These are phyloP conservation scores for Ceratobasidium sp. DNA, from an alignment of 1,284 basidiomycete species.

Conservation along the genomic window DNA sequence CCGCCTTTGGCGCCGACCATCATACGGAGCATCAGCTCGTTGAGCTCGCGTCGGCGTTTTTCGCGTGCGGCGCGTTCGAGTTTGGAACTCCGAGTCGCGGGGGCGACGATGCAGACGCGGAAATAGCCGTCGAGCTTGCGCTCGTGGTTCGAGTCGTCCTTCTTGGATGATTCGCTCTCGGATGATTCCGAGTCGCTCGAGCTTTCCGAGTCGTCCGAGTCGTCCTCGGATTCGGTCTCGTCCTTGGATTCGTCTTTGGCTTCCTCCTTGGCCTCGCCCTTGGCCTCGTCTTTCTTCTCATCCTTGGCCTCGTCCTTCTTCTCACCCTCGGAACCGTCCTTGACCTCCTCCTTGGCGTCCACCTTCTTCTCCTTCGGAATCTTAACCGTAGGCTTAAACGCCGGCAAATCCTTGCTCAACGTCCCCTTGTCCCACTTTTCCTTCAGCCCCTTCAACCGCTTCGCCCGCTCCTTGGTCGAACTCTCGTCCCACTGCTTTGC, in stretches of 20 bases:
- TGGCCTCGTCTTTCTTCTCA: neutral
- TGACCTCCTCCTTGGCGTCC: neutral
- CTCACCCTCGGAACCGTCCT: neutral
- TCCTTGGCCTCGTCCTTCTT: neutral
- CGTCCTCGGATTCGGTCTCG: neutral
- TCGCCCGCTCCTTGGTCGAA: slow-evolving; percentile 11
- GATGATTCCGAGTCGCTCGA: neutral
- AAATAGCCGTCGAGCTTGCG: slow-evolving; percentile 66
- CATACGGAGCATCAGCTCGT: slow-evolving; percentile 83
- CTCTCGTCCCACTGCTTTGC: slow-evolving; percentile 16
- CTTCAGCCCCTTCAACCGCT: slow-evolving; percentile 4
- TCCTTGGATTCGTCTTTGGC: neutral
- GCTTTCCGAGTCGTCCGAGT: neutral
- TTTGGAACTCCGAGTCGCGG: slow-evolving; percentile 67
- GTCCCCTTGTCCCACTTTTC: slow-evolving; percentile 17
- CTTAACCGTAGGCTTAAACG: neutral
- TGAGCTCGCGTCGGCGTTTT: slow-evolving; percentile 76
- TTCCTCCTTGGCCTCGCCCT: neutral
- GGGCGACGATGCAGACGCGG: slow-evolving; percentile 80
- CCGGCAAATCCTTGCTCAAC: neutral
- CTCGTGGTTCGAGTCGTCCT: neutral
- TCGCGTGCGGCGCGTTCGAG: slow-evolving; percentile 73
- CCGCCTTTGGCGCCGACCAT: slow-evolving; percentile 77
- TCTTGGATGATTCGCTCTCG: neutral
- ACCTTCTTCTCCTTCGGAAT: neutral